Percentiles rank a stretch among this genome's conserved stretches.
These are phyloP conservation scores for Polygonum maritimum DNA, from an alignment of 148 eudicot genomes.

Conservation along the genomic window DNA sequence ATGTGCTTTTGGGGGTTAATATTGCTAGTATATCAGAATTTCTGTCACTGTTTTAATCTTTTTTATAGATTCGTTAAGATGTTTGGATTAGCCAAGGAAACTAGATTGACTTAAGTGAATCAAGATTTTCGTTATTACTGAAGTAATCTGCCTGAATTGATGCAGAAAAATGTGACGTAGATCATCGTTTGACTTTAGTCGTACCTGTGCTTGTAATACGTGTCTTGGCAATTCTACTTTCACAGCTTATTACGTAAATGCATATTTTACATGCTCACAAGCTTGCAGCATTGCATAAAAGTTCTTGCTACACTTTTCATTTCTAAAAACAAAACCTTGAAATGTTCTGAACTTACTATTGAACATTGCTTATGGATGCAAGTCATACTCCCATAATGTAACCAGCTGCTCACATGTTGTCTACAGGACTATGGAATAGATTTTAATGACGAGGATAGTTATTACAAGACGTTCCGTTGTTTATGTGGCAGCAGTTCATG, in stretches of 20 bases:
- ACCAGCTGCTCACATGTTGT: not conserved
- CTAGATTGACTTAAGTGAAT: not conserved
- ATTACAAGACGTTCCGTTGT: not conserved
- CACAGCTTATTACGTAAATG: not conserved
- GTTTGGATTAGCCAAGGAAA: constrained; percentile 1
- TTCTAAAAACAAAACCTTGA: not conserved
- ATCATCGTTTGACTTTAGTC: not conserved
- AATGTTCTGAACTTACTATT: not conserved
- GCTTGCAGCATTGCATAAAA: not conserved
- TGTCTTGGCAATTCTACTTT: not conserved
- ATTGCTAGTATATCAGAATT: constrained; percentile 11
- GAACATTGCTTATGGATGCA: not conserved
- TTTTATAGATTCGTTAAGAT: not conserved
- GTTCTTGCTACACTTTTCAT: not conserved
- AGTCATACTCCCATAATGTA: not conserved
- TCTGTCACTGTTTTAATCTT: not conserved
- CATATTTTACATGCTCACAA: not conserved
- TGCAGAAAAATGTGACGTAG: not conserved
- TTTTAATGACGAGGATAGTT: not conserved
- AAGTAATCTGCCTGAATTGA: not conserved
- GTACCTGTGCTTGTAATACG: not conserved
- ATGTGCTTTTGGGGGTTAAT: not conserved
- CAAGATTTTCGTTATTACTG: not conserved
- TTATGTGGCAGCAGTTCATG: constrained; percentile 6
- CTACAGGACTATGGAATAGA: constrained; percentile 10